Evolutionary conservation across 2,329 filamentous ascomycete genomes (phyloP).

Genomic region (Talaromyces funiculosus): DNA sequence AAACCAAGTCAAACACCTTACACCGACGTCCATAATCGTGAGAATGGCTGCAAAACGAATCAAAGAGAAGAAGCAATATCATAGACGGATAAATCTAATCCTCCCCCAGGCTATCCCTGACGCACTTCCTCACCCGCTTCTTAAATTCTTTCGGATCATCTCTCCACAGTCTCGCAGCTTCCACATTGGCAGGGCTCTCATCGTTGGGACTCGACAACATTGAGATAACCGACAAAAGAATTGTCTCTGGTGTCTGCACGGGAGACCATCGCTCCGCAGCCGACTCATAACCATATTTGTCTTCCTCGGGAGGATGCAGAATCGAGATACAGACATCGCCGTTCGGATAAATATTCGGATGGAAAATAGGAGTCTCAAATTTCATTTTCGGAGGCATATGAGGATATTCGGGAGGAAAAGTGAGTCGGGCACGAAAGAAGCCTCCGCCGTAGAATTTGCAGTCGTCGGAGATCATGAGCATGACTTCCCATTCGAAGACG

Average conservation of each 20-base stretch:
- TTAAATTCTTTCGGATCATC: slow-evolving; percentile 76
- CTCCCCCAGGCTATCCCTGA: slow-evolving; percentile 74
- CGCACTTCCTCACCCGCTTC: slow-evolving; percentile 69
- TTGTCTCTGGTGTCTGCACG: slow-evolving; percentile 91
- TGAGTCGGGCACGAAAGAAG: slow-evolving; percentile 80
- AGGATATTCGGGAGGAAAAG: slow-evolving; percentile 81
- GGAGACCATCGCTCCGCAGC: slow-evolving; percentile 90
- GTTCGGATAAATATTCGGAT: slow-evolving; percentile 86
- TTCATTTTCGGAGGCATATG: slow-evolving; percentile 81
- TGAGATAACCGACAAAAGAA: slow-evolving; percentile 84
- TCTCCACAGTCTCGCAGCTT: slow-evolving; percentile 82
- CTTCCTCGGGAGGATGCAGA: slow-evolving; percentile 88
- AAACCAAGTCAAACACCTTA: background rate
- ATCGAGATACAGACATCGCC: slow-evolving; percentile 96
- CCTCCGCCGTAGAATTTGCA: slow-evolving; percentile 94
- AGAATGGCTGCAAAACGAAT: background rate
- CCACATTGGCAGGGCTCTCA: slow-evolving; percentile 90
- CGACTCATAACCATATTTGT: slow-evolving; percentile 87
- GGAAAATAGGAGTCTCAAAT: slow-evolving; percentile 82
- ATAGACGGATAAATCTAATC: slow-evolving; percentile 36
- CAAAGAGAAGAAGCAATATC: background rate
- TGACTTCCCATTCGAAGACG: slow-evolving; percentile 97
- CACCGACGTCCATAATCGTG: slow-evolving; percentile 1
- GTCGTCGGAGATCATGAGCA: slow-evolving; percentile 96
- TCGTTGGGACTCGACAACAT: slow-evolving; percentile 90